Percentiles rank a stretch among this genome's conserved stretches.
Evolutionary conservation across 2,329 filamentous ascomycete genomes (phyloP).

Genomic region (Boeremia exigua): DNA sequence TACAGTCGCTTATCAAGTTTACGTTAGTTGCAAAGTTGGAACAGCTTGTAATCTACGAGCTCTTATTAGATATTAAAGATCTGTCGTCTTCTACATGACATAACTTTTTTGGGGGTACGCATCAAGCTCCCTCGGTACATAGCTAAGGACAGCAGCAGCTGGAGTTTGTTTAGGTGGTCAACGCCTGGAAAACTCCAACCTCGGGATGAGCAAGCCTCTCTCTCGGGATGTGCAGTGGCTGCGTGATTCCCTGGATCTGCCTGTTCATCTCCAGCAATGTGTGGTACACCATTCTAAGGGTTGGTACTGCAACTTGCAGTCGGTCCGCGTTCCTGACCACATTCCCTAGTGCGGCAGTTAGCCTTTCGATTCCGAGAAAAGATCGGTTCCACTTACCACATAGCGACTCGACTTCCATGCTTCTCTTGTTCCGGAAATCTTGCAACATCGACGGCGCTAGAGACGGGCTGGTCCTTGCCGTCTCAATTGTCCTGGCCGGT

Average conservation of each 20-base stretch:
- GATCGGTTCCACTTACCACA: not conserved
- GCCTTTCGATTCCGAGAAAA: not conserved
- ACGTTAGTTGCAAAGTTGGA: too few relatives aligned
- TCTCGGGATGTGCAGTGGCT: not conserved
- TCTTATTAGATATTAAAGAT: too few relatives aligned
- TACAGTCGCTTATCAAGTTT: too few relatives aligned
- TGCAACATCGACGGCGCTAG: slow-evolving; percentile 13
- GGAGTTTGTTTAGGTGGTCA: not conserved
- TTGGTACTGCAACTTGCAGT: slow-evolving; percentile 6
- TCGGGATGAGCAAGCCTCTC: not conserved
- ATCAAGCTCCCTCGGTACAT: too few relatives aligned
- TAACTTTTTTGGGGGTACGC: too few relatives aligned
- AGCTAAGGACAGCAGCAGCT: not conserved
- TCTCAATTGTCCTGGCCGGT: slow-evolving; percentile 3
- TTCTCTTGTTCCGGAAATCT: not conserved
- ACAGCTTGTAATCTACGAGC: too few relatives aligned
- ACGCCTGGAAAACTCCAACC: not conserved
- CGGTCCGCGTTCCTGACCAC: slow-evolving; percentile 3
- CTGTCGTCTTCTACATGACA: too few relatives aligned
- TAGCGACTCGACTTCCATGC: slow-evolving; percentile 1
- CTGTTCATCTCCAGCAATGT: slow-evolving; percentile 11
- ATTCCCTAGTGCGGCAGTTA: not conserved
- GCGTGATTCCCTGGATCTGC: not conserved
- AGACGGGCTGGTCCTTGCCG: slow-evolving; percentile 3
- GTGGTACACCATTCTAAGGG: slow-evolving; percentile 3